Evolutionary conservation across 2,329 filamentous ascomycete species (phyloP).

Genomic region (Xylaria arbuscula): DNA sequence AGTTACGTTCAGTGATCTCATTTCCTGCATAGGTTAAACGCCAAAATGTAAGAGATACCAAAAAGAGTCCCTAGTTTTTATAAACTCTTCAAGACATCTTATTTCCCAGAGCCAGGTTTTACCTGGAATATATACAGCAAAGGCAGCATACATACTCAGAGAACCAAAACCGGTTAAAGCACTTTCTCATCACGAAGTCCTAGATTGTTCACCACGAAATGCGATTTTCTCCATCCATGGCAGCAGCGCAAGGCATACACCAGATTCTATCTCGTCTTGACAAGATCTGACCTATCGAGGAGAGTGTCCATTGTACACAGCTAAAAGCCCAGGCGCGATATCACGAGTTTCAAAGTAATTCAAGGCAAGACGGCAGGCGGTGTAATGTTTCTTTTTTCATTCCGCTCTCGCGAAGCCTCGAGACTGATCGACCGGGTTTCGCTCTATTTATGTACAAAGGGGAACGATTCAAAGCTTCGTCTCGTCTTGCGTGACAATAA

Average conservation of each 20-base stretch:
- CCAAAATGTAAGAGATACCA: not conserved
- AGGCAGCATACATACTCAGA: not conserved
- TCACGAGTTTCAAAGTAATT: not conserved
- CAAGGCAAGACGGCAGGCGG: not conserved
- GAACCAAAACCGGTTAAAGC: not conserved
- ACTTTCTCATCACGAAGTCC: too few species aligned
- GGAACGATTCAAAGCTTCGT: not conserved
- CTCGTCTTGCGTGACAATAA: not conserved
- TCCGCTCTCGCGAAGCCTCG: not conserved
- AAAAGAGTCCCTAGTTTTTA: not conserved
- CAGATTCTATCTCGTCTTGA: not conserved
- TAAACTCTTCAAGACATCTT: too few species aligned
- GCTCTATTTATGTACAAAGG: constrained; percentile 29
- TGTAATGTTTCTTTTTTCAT: not conserved
- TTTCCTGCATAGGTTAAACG: not conserved
- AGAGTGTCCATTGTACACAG: not conserved
- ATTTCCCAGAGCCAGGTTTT: not conserved
- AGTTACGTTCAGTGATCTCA: not conserved
- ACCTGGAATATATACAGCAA: not conserved
- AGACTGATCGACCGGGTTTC: constrained; percentile 2
- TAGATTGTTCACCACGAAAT: not conserved
- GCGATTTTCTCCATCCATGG: not conserved
- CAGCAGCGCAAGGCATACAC: not conserved
- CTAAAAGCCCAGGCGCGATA: not conserved
- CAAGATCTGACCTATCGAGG: not conserved